Percentiles rank a stretch among this genome's conserved stretches.
These are phyloP conservation scores for Monotropa hypopitys DNA, from an alignment of 179 eudicot species.

Conservation along the genomic window DNA sequence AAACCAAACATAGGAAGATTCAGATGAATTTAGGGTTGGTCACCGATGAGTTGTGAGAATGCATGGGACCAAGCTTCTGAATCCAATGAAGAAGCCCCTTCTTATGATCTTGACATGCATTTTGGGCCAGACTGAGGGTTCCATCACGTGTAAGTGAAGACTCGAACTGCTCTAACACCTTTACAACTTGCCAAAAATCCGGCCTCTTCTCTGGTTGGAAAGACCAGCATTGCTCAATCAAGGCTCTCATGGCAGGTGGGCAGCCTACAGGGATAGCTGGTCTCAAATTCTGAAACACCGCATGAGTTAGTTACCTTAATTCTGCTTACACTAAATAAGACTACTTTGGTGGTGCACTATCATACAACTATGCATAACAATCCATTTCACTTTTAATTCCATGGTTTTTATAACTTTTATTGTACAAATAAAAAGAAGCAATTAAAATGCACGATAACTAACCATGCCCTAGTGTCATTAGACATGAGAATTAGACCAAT, in stretches of 20 bases:
- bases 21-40: slow-evolving; percentile 40
- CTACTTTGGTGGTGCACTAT: too few species aligned
- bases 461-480: too few species aligned
- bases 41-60: slow-evolving; percentile 15
- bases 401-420: too few species aligned
- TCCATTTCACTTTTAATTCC: too few species aligned
- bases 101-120: slow-evolving; percentile 44
- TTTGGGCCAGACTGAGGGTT: slow-evolving; percentile 42
- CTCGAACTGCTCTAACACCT: slow-evolving; percentile 65
- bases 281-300: slow-evolving; percentile 53
- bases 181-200: slow-evolving; percentile 83
- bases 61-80: slow-evolving; percentile 53
- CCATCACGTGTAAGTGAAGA: slow-evolving; percentile 50
- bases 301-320: slow-evolving; percentile 10
- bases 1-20: slow-evolving; percentile 13
- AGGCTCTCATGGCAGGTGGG: slow-evolving; percentile 59
- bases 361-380: too few species aligned
- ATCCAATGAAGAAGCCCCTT: slow-evolving; percentile 71
- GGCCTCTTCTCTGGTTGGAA: slow-evolving; percentile 76
- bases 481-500: too few species aligned
- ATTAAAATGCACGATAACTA: too few species aligned
- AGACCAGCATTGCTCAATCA: slow-evolving; percentile 91
- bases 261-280: slow-evolving; percentile 57
- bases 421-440: too few species aligned
- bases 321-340: neutral